Evolutionary conservation across 2,329 filamentous ascomycete genomes (phyloP).

Genomic region (Arthrocladium fulminans): DNA sequence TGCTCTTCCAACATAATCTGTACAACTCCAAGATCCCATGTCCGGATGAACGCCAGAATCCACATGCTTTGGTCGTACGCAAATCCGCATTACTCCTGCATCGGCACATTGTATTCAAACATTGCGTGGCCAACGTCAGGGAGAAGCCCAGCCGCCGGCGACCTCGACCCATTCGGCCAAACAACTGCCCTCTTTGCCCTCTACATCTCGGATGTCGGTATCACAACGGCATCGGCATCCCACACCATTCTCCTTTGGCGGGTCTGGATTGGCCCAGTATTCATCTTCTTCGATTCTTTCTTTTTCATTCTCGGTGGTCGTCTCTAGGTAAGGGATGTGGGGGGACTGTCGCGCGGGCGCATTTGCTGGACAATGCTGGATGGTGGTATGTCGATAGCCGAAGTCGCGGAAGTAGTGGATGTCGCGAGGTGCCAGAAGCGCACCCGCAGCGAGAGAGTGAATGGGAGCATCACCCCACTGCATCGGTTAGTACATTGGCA

Average conservation of each 20-base stretch:
- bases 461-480: conserved; percentile 99
- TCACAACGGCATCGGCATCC: conserved; percentile 95
- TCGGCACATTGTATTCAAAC: conserved; percentile 17
- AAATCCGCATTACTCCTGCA: neutral
- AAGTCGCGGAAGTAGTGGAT: conserved; percentile 99
- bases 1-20: conserved; percentile 44
- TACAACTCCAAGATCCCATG: conserved; percentile 9
- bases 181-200: conserved; percentile 94
- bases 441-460: conserved; percentile 90
- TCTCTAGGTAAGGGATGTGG: conserved; percentile 70
- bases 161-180: conserved; percentile 95
- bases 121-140: conserved; percentile 28
- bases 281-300: conserved; percentile 84
- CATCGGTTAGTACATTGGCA: conserved; percentile 22
- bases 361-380: conserved; percentile 96
- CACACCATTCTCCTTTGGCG: conserved; percentile 87
- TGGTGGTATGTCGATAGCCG: conserved; percentile 95
- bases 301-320: conserved; percentile 70
- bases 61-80: conserved; percentile 16
- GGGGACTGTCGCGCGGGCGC: conserved; percentile 79
- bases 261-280: conserved; percentile 86
- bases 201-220: conserved; percentile 93
- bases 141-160: conserved; percentile 79
- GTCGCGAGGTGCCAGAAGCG: conserved; percentile 68
- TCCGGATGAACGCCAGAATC: conserved; percentile 8